phyloP scores from a whole-genome alignment of 768 basidiomycete species.

The Leccinum subtestaceum region DNA sequence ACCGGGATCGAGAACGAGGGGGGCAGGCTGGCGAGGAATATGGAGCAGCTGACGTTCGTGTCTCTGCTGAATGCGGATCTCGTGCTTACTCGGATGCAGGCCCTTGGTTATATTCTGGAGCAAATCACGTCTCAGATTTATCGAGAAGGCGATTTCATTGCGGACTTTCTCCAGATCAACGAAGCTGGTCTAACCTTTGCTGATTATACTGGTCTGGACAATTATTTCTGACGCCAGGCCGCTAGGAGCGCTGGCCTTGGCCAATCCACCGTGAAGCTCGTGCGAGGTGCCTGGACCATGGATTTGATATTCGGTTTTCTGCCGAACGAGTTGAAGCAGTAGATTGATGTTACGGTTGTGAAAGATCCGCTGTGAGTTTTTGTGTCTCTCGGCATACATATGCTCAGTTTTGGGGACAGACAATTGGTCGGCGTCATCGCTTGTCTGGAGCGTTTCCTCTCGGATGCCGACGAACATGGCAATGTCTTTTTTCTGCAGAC shows the following conservation, averaged over 20 bases:
- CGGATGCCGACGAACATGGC: constrained; percentile 76
- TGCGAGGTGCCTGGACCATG: too few species aligned
- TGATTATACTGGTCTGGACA: constrained; percentile 91
- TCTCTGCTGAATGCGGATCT: neutral
- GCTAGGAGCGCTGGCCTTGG: constrained; percentile 64
- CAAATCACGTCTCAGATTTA: constrained; percentile 73
- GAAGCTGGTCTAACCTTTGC: constrained; percentile 91
- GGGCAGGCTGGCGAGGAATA: constrained; percentile 56
- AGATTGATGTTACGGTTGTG: constrained; percentile 66
- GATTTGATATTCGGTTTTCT: too few species aligned
- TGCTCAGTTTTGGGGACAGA: constrained; percentile 39
- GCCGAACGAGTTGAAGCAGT: constrained; percentile 44
- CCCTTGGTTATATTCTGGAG: constrained; percentile 69
- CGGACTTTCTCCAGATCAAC: constrained; percentile 90
- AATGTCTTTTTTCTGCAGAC: constrained; percentile 70
- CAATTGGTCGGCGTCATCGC: constrained; percentile 83
- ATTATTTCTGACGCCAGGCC: constrained; percentile 91
- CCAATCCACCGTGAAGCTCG: constrained; percentile 35
- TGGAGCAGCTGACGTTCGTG: constrained; percentile 68
- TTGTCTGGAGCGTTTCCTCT: constrained; percentile 47
- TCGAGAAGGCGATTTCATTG: constrained; percentile 83
- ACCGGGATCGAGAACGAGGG: constrained; percentile 34
- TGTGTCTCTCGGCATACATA: neutral
- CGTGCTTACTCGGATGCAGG: constrained; percentile 42
- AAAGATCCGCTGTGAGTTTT: constrained; percentile 63